Conservation (phyloP, 2,329 filamentous ascomycete genomes). For the Verticillium dahliae region DNA sequence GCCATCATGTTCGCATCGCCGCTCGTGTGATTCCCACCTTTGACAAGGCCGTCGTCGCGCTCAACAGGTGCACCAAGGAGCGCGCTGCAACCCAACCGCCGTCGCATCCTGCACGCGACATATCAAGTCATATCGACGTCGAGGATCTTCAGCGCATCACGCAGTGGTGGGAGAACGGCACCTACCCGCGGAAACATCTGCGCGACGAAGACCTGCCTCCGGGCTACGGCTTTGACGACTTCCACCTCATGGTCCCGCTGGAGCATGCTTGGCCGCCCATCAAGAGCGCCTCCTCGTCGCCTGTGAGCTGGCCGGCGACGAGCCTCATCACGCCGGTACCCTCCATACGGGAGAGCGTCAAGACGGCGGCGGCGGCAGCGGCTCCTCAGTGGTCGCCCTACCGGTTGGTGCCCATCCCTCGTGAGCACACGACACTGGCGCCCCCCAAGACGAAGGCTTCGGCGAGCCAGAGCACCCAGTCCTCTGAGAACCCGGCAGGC, state of each 20-base stretch:
- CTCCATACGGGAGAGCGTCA: neutral
- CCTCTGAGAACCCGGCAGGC: neutral
- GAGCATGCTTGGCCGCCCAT: constrained; percentile 1
- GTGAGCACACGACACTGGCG: neutral
- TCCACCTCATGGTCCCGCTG: constrained; percentile 2
- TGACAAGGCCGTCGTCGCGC: neutral
- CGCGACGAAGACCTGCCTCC: neutral
- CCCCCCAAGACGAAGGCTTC: neutral
- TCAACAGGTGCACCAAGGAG: neutral
- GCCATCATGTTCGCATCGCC: constrained; percentile 3
- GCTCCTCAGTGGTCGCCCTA: neutral
- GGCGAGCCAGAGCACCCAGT: neutral
- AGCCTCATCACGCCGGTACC: neutral
- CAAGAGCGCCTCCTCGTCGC: neutral
- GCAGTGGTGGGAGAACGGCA: neutral
- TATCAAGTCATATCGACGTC: neutral
- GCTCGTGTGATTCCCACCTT: neutral
- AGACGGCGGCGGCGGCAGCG: neutral
- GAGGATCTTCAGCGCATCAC: neutral
- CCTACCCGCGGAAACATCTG: neutral
- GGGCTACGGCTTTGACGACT: constrained; percentile 6
- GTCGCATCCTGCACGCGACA: neutral
- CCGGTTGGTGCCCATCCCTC: neutral
- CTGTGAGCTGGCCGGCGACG: neutral
- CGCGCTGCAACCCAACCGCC: neutral